These are phyloP conservation scores for Trametes sanguinea DNA, from an alignment of 768 basidiomycete species.

Conservation along the genomic window DNA sequence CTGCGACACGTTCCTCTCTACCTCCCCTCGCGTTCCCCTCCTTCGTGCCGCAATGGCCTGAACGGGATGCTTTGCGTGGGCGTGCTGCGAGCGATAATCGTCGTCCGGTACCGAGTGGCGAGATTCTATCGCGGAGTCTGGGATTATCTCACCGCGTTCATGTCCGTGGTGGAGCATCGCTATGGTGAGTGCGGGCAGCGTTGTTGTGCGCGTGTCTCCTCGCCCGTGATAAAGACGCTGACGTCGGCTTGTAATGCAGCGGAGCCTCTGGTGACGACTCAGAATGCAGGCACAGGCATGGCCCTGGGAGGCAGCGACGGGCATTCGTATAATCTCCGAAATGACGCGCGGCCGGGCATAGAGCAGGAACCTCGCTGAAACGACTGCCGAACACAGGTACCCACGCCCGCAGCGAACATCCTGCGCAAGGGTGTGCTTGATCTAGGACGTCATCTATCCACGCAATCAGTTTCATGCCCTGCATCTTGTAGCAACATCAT, in stretches of 20 bases:
- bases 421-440: too few relatives aligned
- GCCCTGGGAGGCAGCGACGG: not conserved
- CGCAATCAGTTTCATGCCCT: not conserved
- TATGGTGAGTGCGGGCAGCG: not conserved
- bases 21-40: not conserved
- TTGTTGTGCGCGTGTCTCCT: not conserved
- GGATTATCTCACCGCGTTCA: conserved; percentile 1
- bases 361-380: conserved; percentile 4
- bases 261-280: not conserved
- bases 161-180: conserved; percentile 7
- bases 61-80: conserved; percentile 2
- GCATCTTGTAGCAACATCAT: not conserved
- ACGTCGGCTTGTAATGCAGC: not conserved
- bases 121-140: not conserved
- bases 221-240: not conserved
- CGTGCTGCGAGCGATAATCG: not conserved
- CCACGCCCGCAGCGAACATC: not conserved
- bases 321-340: conserved; percentile 3
- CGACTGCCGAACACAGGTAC: not conserved
- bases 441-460: not conserved
- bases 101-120: conserved; percentile 5
- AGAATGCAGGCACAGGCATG: too few relatives aligned
- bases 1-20: conserved; percentile 5
- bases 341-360: not conserved
- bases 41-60: not conserved